Evolutionary conservation across 768 basidiomycete genomes (phyloP).

Genomic region (Mycena vulgaris): DNA sequence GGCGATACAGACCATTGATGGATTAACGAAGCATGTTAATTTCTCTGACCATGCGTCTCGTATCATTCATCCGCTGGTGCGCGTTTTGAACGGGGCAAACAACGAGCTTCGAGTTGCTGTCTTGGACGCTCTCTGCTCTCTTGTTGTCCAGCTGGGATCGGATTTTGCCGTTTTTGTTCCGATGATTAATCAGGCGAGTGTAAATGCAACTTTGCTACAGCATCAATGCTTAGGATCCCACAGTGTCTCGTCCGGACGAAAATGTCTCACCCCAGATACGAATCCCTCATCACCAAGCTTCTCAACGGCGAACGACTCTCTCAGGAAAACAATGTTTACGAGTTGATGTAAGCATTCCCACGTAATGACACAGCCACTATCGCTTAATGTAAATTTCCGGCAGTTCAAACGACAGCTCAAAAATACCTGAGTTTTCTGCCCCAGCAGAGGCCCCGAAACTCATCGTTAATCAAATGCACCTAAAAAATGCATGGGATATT

Average conservation of each 20-base stretch:
- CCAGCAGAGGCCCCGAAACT: slow-evolving; percentile 91
- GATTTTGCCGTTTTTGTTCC: slow-evolving; percentile 99
- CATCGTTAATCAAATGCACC: slow-evolving; percentile 95
- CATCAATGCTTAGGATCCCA: slow-evolving; percentile 8
- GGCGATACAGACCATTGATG: slow-evolving; percentile 93
- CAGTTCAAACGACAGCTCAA: slow-evolving; percentile 72
- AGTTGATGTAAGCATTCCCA: slow-evolving; percentile 67
- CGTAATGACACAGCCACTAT: slow-evolving; percentile 5
- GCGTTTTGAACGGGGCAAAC: slow-evolving; percentile 81
- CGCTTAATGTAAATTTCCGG: slow-evolving; percentile 20
- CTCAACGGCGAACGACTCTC: slow-evolving; percentile 94
- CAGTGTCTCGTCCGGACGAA: slow-evolving; percentile 85
- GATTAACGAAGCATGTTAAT: slow-evolving; percentile 92
- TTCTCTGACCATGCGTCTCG: slow-evolving; percentile 98
- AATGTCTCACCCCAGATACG: slow-evolving; percentile 88
- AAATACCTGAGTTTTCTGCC: slow-evolving; percentile 81
- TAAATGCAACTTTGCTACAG: not conserved
- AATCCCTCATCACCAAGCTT: slow-evolving; percentile 89
- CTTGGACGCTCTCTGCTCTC: slow-evolving; percentile 93
- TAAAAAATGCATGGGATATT: slow-evolving; percentile 97
- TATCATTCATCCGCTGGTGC: slow-evolving; percentile 94
- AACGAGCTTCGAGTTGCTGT: slow-evolving; percentile 89
- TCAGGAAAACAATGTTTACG: slow-evolving; percentile 83
- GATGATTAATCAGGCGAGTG: slow-evolving; percentile 91
- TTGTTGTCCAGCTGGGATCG: slow-evolving; percentile 93